Evolutionary conservation across 2,329 filamentous ascomycete genomes (phyloP), one percentile per base, ranked within the genome.

Genomic region (Beauveria sp.): DNA sequence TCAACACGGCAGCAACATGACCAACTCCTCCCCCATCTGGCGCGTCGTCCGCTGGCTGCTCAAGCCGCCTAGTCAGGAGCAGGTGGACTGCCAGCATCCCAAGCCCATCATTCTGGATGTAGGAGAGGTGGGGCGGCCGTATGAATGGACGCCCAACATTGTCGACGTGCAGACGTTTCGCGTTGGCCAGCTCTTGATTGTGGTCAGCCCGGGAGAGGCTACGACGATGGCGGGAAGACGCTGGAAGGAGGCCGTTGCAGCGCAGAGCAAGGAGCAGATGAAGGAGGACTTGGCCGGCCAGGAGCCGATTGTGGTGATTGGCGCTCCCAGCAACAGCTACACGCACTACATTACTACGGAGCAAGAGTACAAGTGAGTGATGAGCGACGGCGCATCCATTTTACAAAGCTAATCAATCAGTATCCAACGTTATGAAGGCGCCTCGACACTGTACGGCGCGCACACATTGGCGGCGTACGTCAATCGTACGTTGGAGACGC

Each of bases 161-260:
- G 92, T 96, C 50, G 91, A 97, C 70, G 82, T 97, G 7, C 93
- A 97, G 70, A 80, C 89, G 30, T 79, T 97, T 14, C 88, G 93
- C 14, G 87, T 93, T 0, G 93, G 93, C 0, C 89, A 94, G 68
- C 76, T 97, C 5, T 78, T 96, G 59, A 88, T 97, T 63, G 86
- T 97, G 63, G 84, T 96, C 26, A 89, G 88, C 37, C 89, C 92
- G 0, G 91, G 91, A 30, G 93, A 97, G 73, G 91, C 90, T 1
- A 94, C 90, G 0, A 97, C 92, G 3, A 97, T 97, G 93, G 84
- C 90, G 1, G 92, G 92, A 0, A 83, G 92, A 20, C 84, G 93
- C 24, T 97, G 93, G 92, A 89, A 88, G 67, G 79, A 83, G 63
- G 87, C 90, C 2, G 79, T 94, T 58, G 77, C 80, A 22, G 73